Conservation (phyloP, 1,284 basidiomycete species). For the Fomitiporia mediterranea region DNA sequence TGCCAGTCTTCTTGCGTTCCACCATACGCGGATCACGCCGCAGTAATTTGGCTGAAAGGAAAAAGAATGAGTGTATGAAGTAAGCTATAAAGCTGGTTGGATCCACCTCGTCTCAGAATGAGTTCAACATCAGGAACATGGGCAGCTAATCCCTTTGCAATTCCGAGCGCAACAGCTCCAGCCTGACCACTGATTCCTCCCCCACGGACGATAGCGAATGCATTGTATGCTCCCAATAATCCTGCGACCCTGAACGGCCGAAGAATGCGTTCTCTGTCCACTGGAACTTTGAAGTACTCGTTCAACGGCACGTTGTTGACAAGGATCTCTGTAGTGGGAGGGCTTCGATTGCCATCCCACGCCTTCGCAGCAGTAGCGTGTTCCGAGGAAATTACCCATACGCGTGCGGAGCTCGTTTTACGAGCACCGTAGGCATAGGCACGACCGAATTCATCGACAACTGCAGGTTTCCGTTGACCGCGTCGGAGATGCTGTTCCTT, state of each 20-base stretch:
- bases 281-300: constrained; percentile 72
- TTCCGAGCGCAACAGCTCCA: constrained; percentile 81
- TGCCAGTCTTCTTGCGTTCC: constrained; percentile 94
- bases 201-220: constrained; percentile 85
- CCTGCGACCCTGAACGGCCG: constrained; percentile 84
- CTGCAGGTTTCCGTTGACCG: constrained; percentile 50
- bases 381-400: constrained; percentile 88
- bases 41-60: constrained; percentile 69
- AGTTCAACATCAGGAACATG: constrained; percentile 62
- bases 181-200: constrained; percentile 90
- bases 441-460: constrained; percentile 69
- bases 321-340: constrained; percentile 42
- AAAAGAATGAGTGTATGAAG: constrained; percentile 11
- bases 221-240: constrained; percentile 87
- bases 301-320: constrained; percentile 81
- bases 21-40: constrained; percentile 95
- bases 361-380: constrained; percentile 23
- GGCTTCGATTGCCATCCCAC: constrained; percentile 10
- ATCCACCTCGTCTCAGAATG: constrained; percentile 70
- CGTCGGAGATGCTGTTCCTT: constrained; percentile 52
- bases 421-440: constrained; percentile 81
- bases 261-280: constrained; percentile 77
- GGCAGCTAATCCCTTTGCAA: constrained; percentile 77
- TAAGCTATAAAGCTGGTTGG: background rate
- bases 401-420: constrained; percentile 83